Evolutionary conservation across 495 filamentous ascomycete species (phyloP).

Genomic region (Aspergillus nidulans): DNA sequence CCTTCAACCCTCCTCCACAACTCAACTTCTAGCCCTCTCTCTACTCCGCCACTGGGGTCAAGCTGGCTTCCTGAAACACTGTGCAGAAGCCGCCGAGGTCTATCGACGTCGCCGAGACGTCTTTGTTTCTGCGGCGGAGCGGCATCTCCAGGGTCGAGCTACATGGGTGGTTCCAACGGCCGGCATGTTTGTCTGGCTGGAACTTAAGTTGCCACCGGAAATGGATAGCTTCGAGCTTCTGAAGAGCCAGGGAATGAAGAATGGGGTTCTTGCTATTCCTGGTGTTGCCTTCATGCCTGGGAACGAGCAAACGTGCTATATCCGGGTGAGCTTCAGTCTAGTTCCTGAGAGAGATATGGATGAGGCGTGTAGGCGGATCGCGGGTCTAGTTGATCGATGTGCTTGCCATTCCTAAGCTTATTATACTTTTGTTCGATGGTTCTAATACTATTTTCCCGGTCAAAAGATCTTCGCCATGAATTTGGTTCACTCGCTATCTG

Average conservation of each 20-base stretch:
- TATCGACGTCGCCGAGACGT: not conserved
- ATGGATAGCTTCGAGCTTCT: constrained; percentile 3
- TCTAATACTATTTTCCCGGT: too few species aligned
- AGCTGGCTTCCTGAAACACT: constrained; percentile 2
- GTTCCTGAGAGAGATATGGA: not conserved
- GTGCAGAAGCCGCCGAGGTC: not conserved
- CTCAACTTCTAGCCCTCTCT: constrained; percentile 3
- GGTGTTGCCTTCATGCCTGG: too few species aligned
- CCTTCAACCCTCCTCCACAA: constrained; percentile 7
- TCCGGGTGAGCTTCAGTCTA: constrained; percentile 5
- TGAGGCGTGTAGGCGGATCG: constrained; percentile 1
- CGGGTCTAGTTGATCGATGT: not conserved
- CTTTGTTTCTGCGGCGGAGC: constrained; percentile 3
- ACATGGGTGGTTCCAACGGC: constrained; percentile 4
- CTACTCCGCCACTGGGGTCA: constrained; percentile 3
- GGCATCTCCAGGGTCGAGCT: not conserved
- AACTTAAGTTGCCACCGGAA: not conserved
- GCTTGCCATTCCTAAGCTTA: not conserved
- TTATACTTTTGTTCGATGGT: too few species aligned
- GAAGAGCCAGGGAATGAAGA: too few species aligned
- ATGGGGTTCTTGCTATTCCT: too few species aligned
- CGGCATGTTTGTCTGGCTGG: constrained; percentile 8
- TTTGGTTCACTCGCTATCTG: too few species aligned
- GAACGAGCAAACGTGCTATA: not conserved
- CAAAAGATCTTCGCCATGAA: too few species aligned